Conservation (phyloP, 768 basidiomycete genomes). For the Hortiboletus campestris region DNA sequence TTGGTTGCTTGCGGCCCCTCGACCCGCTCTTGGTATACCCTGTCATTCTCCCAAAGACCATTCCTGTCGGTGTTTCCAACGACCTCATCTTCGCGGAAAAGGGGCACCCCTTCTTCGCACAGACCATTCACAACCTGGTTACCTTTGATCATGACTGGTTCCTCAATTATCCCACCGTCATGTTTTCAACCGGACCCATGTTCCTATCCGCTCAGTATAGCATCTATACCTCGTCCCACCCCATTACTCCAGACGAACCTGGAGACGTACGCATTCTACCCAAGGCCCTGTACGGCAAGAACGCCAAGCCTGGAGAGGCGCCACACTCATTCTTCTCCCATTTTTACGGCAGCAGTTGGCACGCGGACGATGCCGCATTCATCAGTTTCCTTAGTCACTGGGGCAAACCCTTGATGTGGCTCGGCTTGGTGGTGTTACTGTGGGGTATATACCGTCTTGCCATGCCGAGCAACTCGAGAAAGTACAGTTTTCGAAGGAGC, state of each 20-base stretch:
- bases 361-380: conserved; percentile 97
- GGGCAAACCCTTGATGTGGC: conserved; percentile 87
- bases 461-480: conserved; percentile 58
- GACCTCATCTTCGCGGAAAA: conserved; percentile 93
- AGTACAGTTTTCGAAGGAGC: conserved; percentile 55
- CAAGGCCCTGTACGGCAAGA: conserved; percentile 98
- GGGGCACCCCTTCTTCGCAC: conserved; percentile 83
- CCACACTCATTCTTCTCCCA: conserved; percentile 96
- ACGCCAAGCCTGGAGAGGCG: conserved; percentile 77
- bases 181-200: conserved; percentile 99
- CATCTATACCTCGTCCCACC: conserved; percentile 72
- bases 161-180: conserved; percentile 98
- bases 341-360: conserved; percentile 98
- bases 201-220: conserved; percentile 95
- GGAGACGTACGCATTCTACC: conserved; percentile 86
- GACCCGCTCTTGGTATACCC: conserved; percentile 85
- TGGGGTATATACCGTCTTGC: conserved; percentile 60
- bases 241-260: conserved; percentile 49
- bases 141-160: conserved; percentile 93
- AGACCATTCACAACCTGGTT: conserved; percentile 88
- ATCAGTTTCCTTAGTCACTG: conserved; percentile 87
- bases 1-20: conserved; percentile 84
- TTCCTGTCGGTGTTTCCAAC: conserved; percentile 96
- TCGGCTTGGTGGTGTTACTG: conserved; percentile 71
- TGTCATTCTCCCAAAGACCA: conserved; percentile 91